phyloP scores from a whole-genome alignment of 495 filamentous ascomycete genomes.

The Neurospora africana region DNA sequence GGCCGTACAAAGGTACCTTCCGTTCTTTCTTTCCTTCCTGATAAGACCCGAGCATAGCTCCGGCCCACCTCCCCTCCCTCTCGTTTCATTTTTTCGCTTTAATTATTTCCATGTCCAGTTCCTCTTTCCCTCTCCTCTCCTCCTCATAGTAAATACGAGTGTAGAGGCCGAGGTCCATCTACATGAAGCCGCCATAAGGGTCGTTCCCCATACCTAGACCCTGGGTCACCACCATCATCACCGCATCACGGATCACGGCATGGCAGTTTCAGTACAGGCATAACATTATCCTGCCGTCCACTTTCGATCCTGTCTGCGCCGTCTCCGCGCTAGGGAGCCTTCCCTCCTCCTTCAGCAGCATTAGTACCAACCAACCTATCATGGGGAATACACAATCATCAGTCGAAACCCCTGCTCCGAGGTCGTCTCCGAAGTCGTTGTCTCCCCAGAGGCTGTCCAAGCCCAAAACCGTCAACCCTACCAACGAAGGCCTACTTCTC shows the following conservation, averaged over 20 bases:
- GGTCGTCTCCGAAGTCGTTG: slow-evolving; percentile 9
- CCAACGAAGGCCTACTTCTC: slow-evolving; percentile 30
- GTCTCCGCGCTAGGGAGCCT: slow-evolving; percentile 1
- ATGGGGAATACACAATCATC: slow-evolving; percentile 40
- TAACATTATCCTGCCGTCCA: slow-evolving; percentile 25
- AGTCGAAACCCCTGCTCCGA: slow-evolving; percentile 24
- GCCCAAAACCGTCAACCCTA: slow-evolving; percentile 33
- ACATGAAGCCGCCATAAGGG: slow-evolving; percentile 13
- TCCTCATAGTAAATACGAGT: slow-evolving; percentile 2
- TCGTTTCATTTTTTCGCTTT: not conserved
- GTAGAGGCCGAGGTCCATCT: slow-evolving; percentile 10
- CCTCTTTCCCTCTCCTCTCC: slow-evolving; percentile 1
- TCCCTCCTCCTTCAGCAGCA: slow-evolving; percentile 6
- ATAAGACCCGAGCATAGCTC: not conserved
- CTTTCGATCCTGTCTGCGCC: not conserved
- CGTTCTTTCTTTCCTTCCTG: not conserved
- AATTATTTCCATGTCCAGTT: not conserved
- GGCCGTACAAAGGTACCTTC: not conserved
- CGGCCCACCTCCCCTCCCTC: not conserved
- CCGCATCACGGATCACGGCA: slow-evolving; percentile 19
- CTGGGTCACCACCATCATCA: slow-evolving; percentile 5
- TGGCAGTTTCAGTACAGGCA: slow-evolving; percentile 31
- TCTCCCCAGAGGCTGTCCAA: slow-evolving; percentile 36
- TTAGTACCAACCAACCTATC: slow-evolving; percentile 3
- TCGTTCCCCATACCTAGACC: slow-evolving; percentile 12